These are phyloP conservation scores for Nakaseomyces bracarensis DNA, from an alignment of 1,139 yeast species.

Conservation along the genomic window DNA sequence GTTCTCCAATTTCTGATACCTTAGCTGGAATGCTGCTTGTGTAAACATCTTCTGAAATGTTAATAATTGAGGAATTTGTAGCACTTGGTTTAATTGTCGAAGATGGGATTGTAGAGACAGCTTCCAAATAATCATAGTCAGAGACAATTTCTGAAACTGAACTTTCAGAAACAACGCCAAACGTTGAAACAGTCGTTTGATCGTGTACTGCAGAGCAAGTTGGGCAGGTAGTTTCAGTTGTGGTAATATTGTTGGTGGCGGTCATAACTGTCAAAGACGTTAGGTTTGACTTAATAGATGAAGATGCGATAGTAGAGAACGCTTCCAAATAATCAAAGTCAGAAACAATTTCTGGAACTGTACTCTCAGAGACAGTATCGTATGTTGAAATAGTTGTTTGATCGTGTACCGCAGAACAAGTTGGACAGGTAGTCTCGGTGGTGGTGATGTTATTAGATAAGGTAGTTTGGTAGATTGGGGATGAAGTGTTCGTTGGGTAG, in stretches of 20 bases:
- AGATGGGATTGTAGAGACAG: constrained; percentile 1
- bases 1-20: not conserved
- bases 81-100: not conserved
- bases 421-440: not conserved
- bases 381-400: too few species aligned
- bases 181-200: not conserved
- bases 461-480: not conserved
- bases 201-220: constrained; percentile 7
- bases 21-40: constrained; percentile 1
- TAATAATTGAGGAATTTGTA: not conserved
- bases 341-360: too few species aligned
- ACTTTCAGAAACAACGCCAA: not conserved
- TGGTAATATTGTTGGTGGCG: not conserved
- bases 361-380: too few species aligned
- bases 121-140: not conserved
- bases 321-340: too few species aligned
- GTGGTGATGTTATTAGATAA: not conserved
- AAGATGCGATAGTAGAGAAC: too few species aligned
- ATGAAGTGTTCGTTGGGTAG: not conserved
- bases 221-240: constrained; percentile 7
- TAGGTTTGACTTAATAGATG: not conserved
- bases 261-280: not conserved
- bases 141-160: not conserved
- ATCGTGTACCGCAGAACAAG: not conserved
- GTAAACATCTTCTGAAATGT: not conserved